Conservation (phyloP, 169 alveolate genomes). For the Perkinsus olseni region DNA sequence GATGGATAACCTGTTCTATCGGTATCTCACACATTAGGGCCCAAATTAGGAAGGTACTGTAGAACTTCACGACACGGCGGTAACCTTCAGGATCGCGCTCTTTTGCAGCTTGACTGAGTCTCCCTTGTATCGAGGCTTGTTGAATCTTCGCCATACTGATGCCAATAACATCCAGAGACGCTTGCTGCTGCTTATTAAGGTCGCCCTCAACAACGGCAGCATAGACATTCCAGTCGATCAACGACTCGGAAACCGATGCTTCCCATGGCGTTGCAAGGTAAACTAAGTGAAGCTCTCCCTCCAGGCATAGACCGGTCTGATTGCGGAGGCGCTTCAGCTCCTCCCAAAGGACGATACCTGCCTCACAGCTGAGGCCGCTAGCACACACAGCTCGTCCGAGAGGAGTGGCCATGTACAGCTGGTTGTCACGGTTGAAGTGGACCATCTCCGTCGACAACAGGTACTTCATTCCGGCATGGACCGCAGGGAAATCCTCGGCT, state of each 20-base stretch:
- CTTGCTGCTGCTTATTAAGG: no score
- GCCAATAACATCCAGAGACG: no score
- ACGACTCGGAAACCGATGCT: neutral
- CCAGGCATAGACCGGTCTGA: neutral
- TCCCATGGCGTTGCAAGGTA: neutral
- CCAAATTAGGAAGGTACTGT: neutral
- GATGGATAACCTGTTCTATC: neutral
- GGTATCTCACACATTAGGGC: neutral
- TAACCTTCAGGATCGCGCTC: neutral
- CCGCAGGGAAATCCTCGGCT: neutral
- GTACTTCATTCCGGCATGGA: neutral
- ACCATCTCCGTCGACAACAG: neutral
- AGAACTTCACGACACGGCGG: neutral
- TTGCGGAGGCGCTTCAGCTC: neutral
- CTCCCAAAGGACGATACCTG: neutral
- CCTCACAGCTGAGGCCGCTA: neutral
- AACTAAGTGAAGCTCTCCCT: neutral
- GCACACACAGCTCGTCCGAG: neutral
- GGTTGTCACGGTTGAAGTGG: neutral
- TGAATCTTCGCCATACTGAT: no score
- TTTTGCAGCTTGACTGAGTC: neutral
- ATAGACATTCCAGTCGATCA: neutral
- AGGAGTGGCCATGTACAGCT: neutral
- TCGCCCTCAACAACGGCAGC: neutral
- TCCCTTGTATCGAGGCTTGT: no score